Conservation (phyloP, 176 grass and related monocot species). For the Ananas comosus region DNA sequence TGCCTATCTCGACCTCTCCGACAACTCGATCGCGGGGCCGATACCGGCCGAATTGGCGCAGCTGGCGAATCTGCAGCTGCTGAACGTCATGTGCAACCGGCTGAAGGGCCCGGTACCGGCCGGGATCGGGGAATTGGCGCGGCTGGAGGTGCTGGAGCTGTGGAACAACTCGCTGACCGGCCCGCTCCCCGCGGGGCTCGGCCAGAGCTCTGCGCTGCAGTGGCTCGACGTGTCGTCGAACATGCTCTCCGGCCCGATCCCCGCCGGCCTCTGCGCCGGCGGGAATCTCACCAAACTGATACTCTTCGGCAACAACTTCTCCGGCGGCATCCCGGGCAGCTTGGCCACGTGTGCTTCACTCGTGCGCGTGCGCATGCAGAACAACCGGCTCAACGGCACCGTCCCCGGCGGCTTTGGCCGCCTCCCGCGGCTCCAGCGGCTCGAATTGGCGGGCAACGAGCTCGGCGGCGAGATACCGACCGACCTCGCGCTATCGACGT, state of each 20-base stretch:
- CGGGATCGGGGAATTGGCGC: conserved; percentile 44
- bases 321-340: conserved; percentile 48
- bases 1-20: conserved; percentile 63
- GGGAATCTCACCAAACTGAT: conserved; percentile 60
- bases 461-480: conserved; percentile 71
- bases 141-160: conserved; percentile 64
- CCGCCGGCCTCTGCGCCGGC: conserved; percentile 52
- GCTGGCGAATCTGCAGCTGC: conserved; percentile 48
- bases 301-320: conserved; percentile 83
- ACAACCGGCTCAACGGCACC: conserved; percentile 62
- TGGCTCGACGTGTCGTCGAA: conserved; percentile 97
- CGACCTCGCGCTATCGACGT: conserved; percentile 49
- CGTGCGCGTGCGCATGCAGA: conserved; percentile 73
- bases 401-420: conserved; percentile 61
- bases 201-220: conserved; percentile 55
- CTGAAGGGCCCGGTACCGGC: conserved; percentile 54
- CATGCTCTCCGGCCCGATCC: conserved; percentile 40
- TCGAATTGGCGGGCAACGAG: conserved; percentile 73
- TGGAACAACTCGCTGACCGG: conserved; percentile 93
- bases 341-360: conserved; percentile 61
- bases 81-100: conserved; percentile 93
- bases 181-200: conserved; percentile 44
- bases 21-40: conserved; percentile 50
- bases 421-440: conserved; percentile 61
- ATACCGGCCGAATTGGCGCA: conserved; percentile 51